Base-by-base conservation (phyloP, 129 eudicot species). In the Deinandra increscens region DNA sequence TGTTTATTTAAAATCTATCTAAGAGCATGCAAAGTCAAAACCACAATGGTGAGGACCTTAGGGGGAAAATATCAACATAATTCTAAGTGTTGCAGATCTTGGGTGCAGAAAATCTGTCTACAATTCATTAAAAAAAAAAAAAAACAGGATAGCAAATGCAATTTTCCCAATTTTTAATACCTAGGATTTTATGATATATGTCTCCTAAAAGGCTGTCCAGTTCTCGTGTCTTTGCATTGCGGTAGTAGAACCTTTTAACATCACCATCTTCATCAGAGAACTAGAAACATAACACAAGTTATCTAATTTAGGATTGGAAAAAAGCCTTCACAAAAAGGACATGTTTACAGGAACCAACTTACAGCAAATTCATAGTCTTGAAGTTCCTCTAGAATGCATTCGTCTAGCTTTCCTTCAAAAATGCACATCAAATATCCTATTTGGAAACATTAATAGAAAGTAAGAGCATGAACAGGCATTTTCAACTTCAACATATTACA, bases 291-390 rank as follows among this genome's bases (percentile, higher is more conserved):
- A 41, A 41, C 66, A 23, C 49, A 41, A 41, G 65, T 29, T 72
- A 9, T 46, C 50, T 31, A 69, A 41, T 4, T 12, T 65, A 3
- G 53, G 60, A 17, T 43, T 55, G 23, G 26, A 45, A 55, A 65
- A 58, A 56, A 36, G 9, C 33, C 7, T 49, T 31, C 34, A 23
- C 36, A 31, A n/a, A 53, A 49, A 38, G 4, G 44, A 69, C 13
- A 55, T 38, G 69, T 53, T 66, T 36, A 8, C 20, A 18, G 44
- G 37, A 49, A 76, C 49, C 19, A 74, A 76, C 95, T 76, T 76
- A 87, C 98, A 63, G 95, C 96, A 89, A 86, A 92, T 83, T 92
- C 98, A 68, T 79, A 79, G 64, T 89, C 96, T 80, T 86, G 88
- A 78, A 92, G 86, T 68, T 75, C 72, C 74, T 83, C 82, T 64